Evolutionary conservation across 768 basidiomycete genomes (phyloP).

Genomic region (Postia placenta): DNA sequence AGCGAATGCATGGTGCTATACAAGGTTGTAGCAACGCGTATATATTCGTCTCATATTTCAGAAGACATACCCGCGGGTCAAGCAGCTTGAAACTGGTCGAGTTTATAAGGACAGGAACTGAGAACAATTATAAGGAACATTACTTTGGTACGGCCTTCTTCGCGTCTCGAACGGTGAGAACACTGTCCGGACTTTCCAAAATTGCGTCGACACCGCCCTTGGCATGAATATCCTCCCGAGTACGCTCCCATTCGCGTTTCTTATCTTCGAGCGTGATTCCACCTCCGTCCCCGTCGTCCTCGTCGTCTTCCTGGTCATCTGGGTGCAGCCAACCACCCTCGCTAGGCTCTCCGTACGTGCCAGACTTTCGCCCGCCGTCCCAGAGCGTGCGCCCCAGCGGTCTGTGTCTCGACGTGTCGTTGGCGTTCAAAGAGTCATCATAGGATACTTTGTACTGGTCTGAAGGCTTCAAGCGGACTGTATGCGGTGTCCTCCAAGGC

Average conservation of each 20-base stretch:
- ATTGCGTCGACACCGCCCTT: constrained; percentile 1
- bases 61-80: background rate
- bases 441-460: constrained; percentile 1
- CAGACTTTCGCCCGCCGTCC: constrained; percentile 5
- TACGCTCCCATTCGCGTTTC: background rate
- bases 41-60: background rate
- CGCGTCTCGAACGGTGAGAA: constrained; percentile 15
- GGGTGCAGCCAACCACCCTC: background rate
- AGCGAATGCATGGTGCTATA: constrained; percentile 16
- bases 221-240: background rate
- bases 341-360: constrained; percentile 3
- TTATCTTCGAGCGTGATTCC: background rate
- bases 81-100: background rate
- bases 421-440: background rate
- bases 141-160: constrained; percentile 9
- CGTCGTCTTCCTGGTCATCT: background rate
- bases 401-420: constrained; percentile 4
- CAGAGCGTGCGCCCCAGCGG: constrained; percentile 2
- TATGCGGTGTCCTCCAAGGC: constrained; percentile 6
- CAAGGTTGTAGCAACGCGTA: no score
- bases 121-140: background rate
- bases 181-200: constrained; percentile 2
- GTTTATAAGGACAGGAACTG: background rate
- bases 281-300: background rate
- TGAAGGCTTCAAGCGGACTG: constrained; percentile 3